Evolutionary conservation across 495 filamentous ascomycete species (phyloP).

Genomic region (Massariosphaeria phaeospora): DNA sequence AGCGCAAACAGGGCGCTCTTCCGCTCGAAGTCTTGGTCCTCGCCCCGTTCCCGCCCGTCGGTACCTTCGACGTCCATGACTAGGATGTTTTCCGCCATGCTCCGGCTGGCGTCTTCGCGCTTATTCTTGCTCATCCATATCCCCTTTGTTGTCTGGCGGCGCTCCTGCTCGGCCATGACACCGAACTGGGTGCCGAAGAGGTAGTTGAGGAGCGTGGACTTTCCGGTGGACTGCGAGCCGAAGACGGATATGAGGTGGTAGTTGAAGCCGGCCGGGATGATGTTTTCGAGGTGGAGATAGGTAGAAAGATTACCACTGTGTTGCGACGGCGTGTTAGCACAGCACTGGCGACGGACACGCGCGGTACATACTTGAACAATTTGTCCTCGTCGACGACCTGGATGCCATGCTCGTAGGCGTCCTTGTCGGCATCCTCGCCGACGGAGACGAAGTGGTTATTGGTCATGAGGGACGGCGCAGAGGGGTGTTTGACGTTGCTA

Average conservation of each 20-base stretch:
- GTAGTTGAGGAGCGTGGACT: constrained; percentile 93
- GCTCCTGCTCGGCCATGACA: constrained; percentile 88
- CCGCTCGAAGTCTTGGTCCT: constrained; percentile 98
- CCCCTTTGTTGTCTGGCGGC: constrained; percentile 94
- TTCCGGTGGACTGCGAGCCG: constrained; percentile 96
- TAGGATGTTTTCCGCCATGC: constrained; percentile 94
- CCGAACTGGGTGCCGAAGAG: constrained; percentile 94
- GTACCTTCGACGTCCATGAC: constrained; percentile 99
- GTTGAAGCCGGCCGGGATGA: constrained; percentile 88
- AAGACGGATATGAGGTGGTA: constrained; percentile 99
- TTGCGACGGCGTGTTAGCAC: constrained; percentile 9
- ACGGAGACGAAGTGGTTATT: constrained; percentile 86
- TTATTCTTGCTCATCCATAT: constrained; percentile 99
- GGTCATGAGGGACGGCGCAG: constrained; percentile 60
- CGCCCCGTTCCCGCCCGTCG: constrained; percentile 90
- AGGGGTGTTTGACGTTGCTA: constrained; percentile 26
- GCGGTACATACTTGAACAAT: constrained; percentile 75
- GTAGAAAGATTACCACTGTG: constrained; percentile 68
- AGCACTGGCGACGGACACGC: constrained; percentile 7
- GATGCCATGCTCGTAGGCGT: constrained; percentile 84
- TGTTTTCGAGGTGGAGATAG: constrained; percentile 72
- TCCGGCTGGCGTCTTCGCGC: constrained; percentile 44
- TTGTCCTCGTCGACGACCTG: constrained; percentile 96
- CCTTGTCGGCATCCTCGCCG: constrained; percentile 58
- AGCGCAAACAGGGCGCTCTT: constrained; percentile 96